Evolutionary conservation across 2,329 filamentous ascomycete species (phyloP), one percentile per base, ranked within the genome.

Genomic region (Cercospora beticola): DNA sequence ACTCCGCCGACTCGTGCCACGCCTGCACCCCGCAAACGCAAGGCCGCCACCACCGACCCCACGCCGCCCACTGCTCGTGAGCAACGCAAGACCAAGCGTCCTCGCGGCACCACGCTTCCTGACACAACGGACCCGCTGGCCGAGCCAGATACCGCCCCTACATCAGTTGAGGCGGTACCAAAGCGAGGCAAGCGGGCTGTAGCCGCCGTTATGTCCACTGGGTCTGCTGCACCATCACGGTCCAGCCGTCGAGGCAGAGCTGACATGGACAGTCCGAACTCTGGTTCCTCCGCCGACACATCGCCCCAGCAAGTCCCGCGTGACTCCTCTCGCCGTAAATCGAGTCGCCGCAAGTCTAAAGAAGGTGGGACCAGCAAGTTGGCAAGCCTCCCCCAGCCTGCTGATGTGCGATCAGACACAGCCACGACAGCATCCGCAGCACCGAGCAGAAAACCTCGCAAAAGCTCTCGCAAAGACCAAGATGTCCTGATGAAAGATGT

Each of bases 21-120:
- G 62, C 70, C 79, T 77, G 77, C 90, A 78, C 97, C 97, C 84
- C 90, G 94, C 79, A 97, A 96, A 84, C 86, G 85, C 71, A 80
- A 87, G 72, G 81, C 76, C 46, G 46, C 46, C 70, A 79, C 81
- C 80, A 72, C 83, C 71, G 80, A 82, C 80, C 72, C 83, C 82
- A 74, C 87, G 87, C 73, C 81, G 81, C 82, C 85, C 78, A 31
- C 74, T 79, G 74, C 74, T 76, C 75, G 75, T 79, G 78, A 77
- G 70, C 77, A 66, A 74, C 78, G 75, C 74, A 74, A 76, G 79
- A 78, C 73, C 84, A 88, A 80, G 94, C 92, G 86, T 88, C 71
- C 81, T 85, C 76, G 86, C 87, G 74, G 78, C 80, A 69, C 78
- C 80, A 23, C 49, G 23, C 62, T 23, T 9, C 14, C 21, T 30